These are phyloP conservation scores for Wolfiporia cocos DNA, from an alignment of 1,284 basidiomycete genomes.

Conservation along the genomic window DNA sequence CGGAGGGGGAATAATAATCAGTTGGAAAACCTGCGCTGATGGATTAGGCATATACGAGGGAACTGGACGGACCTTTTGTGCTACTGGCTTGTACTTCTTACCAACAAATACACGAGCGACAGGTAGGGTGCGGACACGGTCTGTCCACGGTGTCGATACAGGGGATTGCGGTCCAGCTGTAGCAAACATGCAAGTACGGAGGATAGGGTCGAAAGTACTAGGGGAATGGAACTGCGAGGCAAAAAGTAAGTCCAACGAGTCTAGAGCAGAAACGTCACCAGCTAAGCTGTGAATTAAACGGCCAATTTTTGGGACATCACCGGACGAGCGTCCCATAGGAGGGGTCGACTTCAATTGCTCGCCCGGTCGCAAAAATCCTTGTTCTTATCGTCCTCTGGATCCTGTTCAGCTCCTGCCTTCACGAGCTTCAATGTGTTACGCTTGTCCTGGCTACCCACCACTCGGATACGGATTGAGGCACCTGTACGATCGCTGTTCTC, in stretches of 20 bases:
- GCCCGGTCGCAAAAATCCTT: neutral
- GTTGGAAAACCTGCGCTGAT: conserved; percentile 17
- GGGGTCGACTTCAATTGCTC: neutral
- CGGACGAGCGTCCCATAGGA: neutral
- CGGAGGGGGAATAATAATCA: conserved; percentile 9
- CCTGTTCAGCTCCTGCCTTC: neutral
- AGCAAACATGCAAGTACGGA: neutral
- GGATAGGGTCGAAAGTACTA: neutral
- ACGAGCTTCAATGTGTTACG: neutral
- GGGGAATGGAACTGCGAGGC: neutral
- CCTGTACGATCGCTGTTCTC: neutral
- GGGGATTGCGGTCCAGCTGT: neutral
- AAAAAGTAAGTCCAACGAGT: too few relatives aligned
- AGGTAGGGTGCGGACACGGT: neutral
- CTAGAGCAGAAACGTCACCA: too few relatives aligned
- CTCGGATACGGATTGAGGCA: neutral
- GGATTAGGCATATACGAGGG: conserved; percentile 26
- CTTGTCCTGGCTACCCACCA: neutral
- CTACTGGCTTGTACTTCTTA: conserved; percentile 24
- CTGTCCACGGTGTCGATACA: too few relatives aligned
- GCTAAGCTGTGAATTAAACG: too few relatives aligned
- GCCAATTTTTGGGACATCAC: neutral
- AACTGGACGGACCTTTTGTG: conserved; percentile 26
- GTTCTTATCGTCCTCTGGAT: too few relatives aligned
- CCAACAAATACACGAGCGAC: too few relatives aligned